Conservation (phyloP, 768 basidiomycete species). For the Rhodosporidiobolus odoratus region DNA sequence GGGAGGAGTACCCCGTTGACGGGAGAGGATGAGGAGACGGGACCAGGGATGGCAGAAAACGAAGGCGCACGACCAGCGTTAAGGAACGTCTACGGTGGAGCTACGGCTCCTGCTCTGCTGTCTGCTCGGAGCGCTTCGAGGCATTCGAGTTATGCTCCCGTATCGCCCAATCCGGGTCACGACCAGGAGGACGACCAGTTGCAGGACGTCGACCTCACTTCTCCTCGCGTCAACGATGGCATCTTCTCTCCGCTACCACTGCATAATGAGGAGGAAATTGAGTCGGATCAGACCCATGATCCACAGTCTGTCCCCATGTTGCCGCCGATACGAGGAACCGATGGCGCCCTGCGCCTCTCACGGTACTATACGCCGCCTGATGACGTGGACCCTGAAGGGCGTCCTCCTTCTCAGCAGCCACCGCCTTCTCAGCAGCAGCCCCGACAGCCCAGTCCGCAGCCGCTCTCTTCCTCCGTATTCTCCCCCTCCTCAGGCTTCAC, state of each 20-base stretch:
- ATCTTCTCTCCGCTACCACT: neutral
- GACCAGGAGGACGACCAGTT: neutral
- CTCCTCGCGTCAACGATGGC: neutral
- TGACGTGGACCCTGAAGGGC: too few species aligned
- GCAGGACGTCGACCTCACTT: constrained; percentile 9
- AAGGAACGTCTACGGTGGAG: too few species aligned
- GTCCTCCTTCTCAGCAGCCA: neutral
- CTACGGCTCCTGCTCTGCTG: too few species aligned
- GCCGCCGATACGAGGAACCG: neutral
- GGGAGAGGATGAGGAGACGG: neutral
- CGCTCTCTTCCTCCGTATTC: neutral
- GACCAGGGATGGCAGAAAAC: too few species aligned
- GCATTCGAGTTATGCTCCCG: too few species aligned
- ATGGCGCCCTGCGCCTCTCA: neutral
- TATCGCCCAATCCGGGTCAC: too few species aligned
- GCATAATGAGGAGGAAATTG: neutral
- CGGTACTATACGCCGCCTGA: neutral
- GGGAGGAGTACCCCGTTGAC: neutral
- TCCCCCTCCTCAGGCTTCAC: neutral
- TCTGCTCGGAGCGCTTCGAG: too few species aligned
- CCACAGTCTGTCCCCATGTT: neutral
- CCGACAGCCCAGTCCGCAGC: neutral
- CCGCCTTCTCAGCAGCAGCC: neutral
- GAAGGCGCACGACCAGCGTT: too few species aligned
- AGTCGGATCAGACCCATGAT: neutral